These are phyloP conservation scores for Pinus albicaulis DNA, from an alignment of 75 land plant species.

Conservation along the genomic window DNA sequence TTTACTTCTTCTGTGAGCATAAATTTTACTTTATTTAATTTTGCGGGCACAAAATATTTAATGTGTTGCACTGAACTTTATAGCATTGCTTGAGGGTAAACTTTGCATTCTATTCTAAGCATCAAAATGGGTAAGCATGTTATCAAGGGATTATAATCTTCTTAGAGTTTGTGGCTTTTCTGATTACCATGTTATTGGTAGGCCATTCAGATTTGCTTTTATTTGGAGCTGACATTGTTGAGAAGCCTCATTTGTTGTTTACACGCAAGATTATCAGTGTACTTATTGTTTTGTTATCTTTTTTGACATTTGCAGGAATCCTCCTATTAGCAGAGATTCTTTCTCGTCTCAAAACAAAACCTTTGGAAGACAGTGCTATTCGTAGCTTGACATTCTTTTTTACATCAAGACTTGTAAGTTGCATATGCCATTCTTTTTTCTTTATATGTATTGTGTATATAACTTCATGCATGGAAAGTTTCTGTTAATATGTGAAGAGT, in stretches of 20 bases:
- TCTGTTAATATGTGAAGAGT: no score
- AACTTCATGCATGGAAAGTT: not conserved
- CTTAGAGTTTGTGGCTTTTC: not conserved
- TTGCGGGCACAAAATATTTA: no score
- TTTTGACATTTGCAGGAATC: conserved; percentile 51
- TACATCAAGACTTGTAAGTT: conserved; percentile 75
- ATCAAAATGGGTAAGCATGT: not conserved
- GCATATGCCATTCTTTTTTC: not conserved
- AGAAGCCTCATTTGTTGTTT: not conserved
- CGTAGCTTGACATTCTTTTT: conserved; percentile 69
- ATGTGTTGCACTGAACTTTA: not conserved
- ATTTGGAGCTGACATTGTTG: not conserved
- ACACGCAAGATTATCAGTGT: not conserved
- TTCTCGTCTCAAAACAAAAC: conserved; percentile 34
- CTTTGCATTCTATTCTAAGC: not conserved
- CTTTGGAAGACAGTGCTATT: conserved; percentile 48
- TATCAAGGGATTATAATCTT: not conserved
- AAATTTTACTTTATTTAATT: no score
- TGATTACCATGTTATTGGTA: not conserved
- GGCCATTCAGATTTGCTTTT: conserved; percentile 7
- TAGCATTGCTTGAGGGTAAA: not conserved
- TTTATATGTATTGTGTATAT: not conserved
- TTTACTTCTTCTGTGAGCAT: no score
- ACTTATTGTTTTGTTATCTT: not conserved
- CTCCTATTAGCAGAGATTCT: conserved; percentile 75